Percentiles rank a stretch among this genome's conserved stretches.
These are phyloP conservation scores for Bipolaris zeicola DNA, from an alignment of 2,329 filamentous ascomycete genomes.

Conservation along the genomic window DNA sequence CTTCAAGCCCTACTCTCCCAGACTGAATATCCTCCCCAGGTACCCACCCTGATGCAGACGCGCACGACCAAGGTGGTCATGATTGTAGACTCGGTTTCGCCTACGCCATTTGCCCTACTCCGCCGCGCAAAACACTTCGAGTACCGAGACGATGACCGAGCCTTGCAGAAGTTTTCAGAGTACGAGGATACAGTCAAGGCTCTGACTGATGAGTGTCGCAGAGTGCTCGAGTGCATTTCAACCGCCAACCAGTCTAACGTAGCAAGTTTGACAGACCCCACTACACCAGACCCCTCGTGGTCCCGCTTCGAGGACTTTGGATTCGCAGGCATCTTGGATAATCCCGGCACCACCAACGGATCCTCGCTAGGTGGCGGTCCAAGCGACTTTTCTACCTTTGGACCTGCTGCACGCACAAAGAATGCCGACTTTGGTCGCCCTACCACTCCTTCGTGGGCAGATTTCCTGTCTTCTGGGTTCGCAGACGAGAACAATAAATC, in stretches of 20 bases:
- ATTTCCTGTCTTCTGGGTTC: conserved; percentile 94
- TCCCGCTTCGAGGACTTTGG: conserved; percentile 95
- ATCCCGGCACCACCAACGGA: conserved; percentile 55
- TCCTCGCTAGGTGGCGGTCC: conserved; percentile 24
- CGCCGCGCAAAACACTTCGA: conserved; percentile 93
- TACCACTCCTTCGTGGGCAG: conserved; percentile 96
- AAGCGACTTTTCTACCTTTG: conserved; percentile 79
- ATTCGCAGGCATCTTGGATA: conserved; percentile 77
- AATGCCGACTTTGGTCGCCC: conserved; percentile 74
- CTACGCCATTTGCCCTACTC: conserved; percentile 88
- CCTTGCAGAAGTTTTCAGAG: conserved; percentile 83
- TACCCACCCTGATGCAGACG: conserved; percentile 75
- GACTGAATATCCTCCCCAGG: conserved; percentile 89
- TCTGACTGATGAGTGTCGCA: conserved; percentile 89
- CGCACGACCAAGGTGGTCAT: conserved; percentile 89
- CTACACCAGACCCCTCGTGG: conserved; percentile 78
- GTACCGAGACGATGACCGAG: conserved; percentile 85
- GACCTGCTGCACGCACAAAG: conserved; percentile 69
- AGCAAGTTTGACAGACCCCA: conserved; percentile 65
- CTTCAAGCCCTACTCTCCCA: conserved; percentile 89
- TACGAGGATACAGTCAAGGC: conserved; percentile 88
- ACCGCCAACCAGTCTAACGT: conserved; percentile 79
- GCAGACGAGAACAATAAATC: conserved; percentile 73
- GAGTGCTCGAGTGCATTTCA: conserved; percentile 87
- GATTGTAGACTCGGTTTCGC: conserved; percentile 94